phyloP scores from a whole-genome alignment of 1,139 yeast species.

The Zygoascus meyerae region DNA sequence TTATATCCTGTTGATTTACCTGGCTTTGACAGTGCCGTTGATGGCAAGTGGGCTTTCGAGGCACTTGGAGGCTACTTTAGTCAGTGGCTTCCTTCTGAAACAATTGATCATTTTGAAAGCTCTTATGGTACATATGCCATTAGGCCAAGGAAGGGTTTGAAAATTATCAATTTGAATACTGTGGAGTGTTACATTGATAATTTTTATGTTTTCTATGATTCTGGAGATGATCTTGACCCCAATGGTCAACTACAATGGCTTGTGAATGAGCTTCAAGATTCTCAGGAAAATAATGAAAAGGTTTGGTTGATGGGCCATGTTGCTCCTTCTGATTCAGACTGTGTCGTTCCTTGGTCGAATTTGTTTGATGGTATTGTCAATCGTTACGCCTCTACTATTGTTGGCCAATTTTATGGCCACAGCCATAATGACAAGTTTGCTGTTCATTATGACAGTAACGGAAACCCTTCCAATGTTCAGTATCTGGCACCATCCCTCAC shows the following conservation, averaged over 20 bases:
- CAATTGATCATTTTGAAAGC: constrained; percentile 2
- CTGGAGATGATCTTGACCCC: constrained; percentile 3
- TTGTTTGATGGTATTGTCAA: constrained; percentile 6
- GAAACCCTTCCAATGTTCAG: constrained; percentile 7
- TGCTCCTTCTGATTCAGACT: constrained; percentile 4
- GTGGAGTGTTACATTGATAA: constrained; percentile 6
- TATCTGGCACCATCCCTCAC: constrained; percentile 7
- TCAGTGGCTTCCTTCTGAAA: constrained; percentile 4
- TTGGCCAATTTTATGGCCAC: constrained; percentile 7
- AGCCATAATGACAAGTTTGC: constrained; percentile 4
- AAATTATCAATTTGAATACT: constrained; percentile 7
- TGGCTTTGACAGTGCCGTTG: neutral
- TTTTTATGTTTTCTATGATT: constrained; percentile 5
- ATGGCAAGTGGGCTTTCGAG: constrained; percentile 6
- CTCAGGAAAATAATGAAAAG: neutral
- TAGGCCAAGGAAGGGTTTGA: constrained; percentile 2
- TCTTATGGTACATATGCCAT: constrained; percentile 4
- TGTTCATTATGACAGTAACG: constrained; percentile 2
- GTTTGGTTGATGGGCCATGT: constrained; percentile 9
- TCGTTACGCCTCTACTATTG: constrained; percentile 1
- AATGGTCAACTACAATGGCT: constrained; percentile 9
- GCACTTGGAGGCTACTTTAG: constrained; percentile 2
- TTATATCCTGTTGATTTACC: neutral
- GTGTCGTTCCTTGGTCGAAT: constrained; percentile 5
- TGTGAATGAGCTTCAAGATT: constrained; percentile 5